These are phyloP conservation scores for Anthracocystis setariae DNA, from an alignment of 1,284 basidiomycete genomes.

Conservation along the genomic window DNA sequence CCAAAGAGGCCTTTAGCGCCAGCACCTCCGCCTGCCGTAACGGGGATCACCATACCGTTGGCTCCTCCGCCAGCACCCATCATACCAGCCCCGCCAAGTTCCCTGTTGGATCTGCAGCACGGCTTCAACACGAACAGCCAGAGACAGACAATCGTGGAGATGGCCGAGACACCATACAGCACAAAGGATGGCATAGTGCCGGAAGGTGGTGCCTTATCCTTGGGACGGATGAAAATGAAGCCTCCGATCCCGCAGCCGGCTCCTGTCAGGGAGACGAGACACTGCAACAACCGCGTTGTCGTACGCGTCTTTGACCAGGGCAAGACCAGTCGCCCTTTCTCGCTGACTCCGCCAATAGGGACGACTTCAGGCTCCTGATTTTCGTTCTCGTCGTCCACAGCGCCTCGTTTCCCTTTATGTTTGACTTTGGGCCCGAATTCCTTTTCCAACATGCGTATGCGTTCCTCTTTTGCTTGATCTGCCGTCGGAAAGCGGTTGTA, in stretches of 20 bases:
- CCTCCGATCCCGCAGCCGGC: conserved; percentile 49
- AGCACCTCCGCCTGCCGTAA: conserved; percentile 25
- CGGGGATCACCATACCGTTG: conserved; percentile 53
- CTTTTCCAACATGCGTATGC: conserved; percentile 60
- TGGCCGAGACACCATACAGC: conserved; percentile 43
- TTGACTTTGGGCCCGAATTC: conserved; percentile 54
- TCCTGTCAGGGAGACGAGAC: conserved; percentile 37
- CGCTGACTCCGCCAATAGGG: conserved; percentile 41
- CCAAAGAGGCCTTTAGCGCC: conserved; percentile 31
- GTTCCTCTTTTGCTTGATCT: conserved; percentile 56
- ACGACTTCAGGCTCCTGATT: conserved; percentile 26
- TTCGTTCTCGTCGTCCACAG: conserved; percentile 32
- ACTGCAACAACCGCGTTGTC: conserved; percentile 37
- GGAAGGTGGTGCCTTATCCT: conserved; percentile 28
- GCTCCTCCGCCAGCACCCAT: conserved; percentile 15
- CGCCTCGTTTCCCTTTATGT: conserved; percentile 26
- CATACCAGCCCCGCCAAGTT: not conserved
- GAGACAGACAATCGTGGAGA: conserved; percentile 46
- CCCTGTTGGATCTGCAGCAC: conserved; percentile 38
- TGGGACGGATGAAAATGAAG: conserved; percentile 45
- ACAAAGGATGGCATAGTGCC: conserved; percentile 45
- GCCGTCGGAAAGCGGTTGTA: conserved; percentile 18
- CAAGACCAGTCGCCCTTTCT: conserved; percentile 35
- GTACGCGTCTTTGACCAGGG: conserved; percentile 36
- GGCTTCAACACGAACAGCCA: conserved; percentile 43